Conservation (phyloP, 306 rosid genomes). For the Vigna trinervia region DNA sequence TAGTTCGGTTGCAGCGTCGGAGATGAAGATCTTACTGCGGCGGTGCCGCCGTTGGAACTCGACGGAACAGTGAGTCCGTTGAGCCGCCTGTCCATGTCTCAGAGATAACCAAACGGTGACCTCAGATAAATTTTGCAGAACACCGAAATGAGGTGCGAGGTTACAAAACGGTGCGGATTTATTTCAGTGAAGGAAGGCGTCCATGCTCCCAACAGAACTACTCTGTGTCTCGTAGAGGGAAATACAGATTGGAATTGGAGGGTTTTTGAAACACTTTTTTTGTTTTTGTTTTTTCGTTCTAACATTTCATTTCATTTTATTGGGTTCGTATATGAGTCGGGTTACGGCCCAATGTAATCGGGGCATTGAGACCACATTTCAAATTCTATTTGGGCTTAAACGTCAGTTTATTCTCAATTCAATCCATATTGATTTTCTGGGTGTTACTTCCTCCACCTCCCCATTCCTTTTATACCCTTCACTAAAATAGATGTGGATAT, state of each 20-base stretch:
- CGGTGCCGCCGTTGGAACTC: conserved; percentile 53
- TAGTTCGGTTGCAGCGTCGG: conserved; percentile 60
- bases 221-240: conserved; percentile 46
- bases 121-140: conserved; percentile 6
- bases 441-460: too few species aligned
- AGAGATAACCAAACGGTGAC: conserved; percentile 8
- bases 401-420: too few species aligned
- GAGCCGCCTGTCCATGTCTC: conserved; percentile 65
- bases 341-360: background rate
- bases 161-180: conserved; percentile 2
- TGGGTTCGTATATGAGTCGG: background rate
- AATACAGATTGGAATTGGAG: conserved; percentile 39
- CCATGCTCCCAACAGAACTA: conserved; percentile 17
- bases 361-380: too few species aligned
- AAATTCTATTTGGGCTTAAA: too few species aligned
- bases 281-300: background rate
- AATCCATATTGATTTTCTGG: too few species aligned
- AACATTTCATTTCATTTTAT: too few species aligned
- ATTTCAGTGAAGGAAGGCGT: conserved; percentile 19
- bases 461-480: too few species aligned
- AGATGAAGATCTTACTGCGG: conserved; percentile 49
- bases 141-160: background rate
- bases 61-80: conserved; percentile 62
- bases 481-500: too few species aligned
- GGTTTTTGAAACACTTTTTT: conserved; percentile 46